These are phyloP conservation scores for Bidens hawaiensis DNA, from an alignment of 140 eudicot genomes.

Conservation along the genomic window DNA sequence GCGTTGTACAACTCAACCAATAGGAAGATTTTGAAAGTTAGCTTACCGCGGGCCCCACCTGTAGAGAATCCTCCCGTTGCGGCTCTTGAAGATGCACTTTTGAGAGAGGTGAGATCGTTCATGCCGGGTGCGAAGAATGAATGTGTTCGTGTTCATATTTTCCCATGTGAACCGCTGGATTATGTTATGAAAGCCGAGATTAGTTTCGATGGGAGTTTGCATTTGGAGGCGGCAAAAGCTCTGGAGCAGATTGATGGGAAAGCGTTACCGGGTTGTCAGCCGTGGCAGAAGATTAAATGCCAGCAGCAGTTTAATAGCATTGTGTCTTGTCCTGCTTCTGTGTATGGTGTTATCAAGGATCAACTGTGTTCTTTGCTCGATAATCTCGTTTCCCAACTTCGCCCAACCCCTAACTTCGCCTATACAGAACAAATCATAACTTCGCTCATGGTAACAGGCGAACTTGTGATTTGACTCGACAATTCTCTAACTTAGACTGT, in stretches of 20 bases:
- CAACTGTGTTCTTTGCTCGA: slow-evolving; percentile 50
- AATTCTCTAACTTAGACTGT: too few species aligned
- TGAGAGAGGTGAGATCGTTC: slow-evolving; percentile 59
- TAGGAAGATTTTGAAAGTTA: slow-evolving; percentile 44
- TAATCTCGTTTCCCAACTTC: too few species aligned
- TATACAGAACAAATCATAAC: too few species aligned
- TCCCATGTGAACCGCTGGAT: slow-evolving; percentile 38
- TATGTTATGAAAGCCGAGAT: slow-evolving; percentile 54
- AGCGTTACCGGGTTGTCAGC: slow-evolving; percentile 52
- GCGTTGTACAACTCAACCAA: slow-evolving; percentile 38
- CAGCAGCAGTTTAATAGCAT: slow-evolving; percentile 75
- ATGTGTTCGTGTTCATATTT: slow-evolving; percentile 58
- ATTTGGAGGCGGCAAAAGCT: slow-evolving; percentile 94
- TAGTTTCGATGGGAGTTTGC: slow-evolving; percentile 79
- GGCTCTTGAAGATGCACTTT: slow-evolving; percentile 69
- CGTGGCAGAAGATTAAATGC: slow-evolving; percentile 89
- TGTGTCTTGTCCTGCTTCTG: slow-evolving; percentile 71
- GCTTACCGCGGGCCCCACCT: slow-evolving; percentile 45
- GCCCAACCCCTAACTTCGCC: too few species aligned
- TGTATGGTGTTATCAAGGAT: slow-evolving; percentile 56
- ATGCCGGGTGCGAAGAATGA: slow-evolving; percentile 58
- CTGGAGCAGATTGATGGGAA: slow-evolving; percentile 82
- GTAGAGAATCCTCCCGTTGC: slow-evolving; percentile 45
- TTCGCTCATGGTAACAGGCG: too few species aligned
- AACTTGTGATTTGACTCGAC: too few species aligned